phyloP scores from a whole-genome alignment of 2,329 filamentous ascomycete species.

The Lomentospora prolificans region DNA sequence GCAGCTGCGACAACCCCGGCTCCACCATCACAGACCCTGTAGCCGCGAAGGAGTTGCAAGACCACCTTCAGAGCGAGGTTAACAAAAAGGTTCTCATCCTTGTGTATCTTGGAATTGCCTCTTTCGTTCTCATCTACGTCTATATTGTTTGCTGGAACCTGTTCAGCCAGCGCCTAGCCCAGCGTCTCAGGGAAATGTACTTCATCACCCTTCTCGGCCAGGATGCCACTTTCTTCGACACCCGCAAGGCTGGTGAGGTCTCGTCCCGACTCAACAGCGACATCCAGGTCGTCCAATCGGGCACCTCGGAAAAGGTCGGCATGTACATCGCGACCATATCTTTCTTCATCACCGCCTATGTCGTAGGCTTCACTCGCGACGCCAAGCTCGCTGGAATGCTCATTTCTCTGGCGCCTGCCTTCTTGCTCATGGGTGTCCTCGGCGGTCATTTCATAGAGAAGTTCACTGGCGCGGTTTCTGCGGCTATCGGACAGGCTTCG shows the following conservation, averaged over 20 bases:
- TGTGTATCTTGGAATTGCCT: slow-evolving; percentile 53
- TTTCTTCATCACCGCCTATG: slow-evolving; percentile 58
- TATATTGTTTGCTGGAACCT: slow-evolving; percentile 56
- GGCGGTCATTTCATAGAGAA: slow-evolving; percentile 45
- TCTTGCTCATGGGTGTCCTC: slow-evolving; percentile 46
- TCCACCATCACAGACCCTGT: slow-evolving; percentile 11
- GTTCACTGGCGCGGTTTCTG: slow-evolving; percentile 38
- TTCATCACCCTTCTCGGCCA: slow-evolving; percentile 48
- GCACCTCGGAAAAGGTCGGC: slow-evolving; percentile 62
- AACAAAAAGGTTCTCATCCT: slow-evolving; percentile 50
- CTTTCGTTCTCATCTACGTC: slow-evolving; percentile 53
- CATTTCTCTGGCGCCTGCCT: slow-evolving; percentile 52
- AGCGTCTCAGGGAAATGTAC: slow-evolving; percentile 52
- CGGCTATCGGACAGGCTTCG: slow-evolving; percentile 45
- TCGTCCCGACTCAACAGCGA: slow-evolving; percentile 54
- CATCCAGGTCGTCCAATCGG: slow-evolving; percentile 56
- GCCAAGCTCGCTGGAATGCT: slow-evolving; percentile 54
- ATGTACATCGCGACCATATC: slow-evolving; percentile 51
- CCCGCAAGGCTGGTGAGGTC: slow-evolving; percentile 51
- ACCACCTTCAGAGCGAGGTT: slow-evolving; percentile 30
- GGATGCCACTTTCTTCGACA: slow-evolving; percentile 55
- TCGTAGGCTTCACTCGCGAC: slow-evolving; percentile 58
- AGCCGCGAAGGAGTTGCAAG: slow-evolving; percentile 11
- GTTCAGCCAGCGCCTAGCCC: slow-evolving; percentile 52
- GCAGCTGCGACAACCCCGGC: slow-evolving; percentile 33